Percentiles rank a stretch among this genome's conserved stretches.
phyloP scores from a whole-genome alignment of 805 yeast genomes.

The Scheffersomyces lignosus region DNA sequence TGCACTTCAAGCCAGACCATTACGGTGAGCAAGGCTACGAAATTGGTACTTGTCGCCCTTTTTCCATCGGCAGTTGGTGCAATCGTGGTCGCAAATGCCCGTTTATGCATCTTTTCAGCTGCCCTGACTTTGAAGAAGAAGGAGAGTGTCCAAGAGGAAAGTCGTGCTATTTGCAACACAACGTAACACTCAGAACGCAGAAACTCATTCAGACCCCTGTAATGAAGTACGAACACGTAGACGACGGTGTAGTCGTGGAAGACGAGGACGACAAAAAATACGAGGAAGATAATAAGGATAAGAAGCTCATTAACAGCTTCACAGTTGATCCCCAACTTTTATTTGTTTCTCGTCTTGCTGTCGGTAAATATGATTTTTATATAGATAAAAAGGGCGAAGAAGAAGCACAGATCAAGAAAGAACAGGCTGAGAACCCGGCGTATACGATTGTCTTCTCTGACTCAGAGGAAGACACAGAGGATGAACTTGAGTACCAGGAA shows the following conservation, averaged over 20 bases:
- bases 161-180: slow-evolving; percentile 56
- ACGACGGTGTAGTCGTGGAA: slow-evolving; percentile 20
- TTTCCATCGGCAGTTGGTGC: slow-evolving; percentile 71
- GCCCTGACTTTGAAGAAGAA: slow-evolving; percentile 71
- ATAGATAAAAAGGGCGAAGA: slow-evolving; percentile 14
- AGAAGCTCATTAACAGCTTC: slow-evolving; percentile 27
- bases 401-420: background rate
- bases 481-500: no score
- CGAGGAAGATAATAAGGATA: slow-evolving; percentile 6
- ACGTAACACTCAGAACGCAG: slow-evolving; percentile 26
- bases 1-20: slow-evolving; percentile 48
- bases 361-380: slow-evolving; percentile 24
- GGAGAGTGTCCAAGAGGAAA: slow-evolving; percentile 57
- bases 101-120: slow-evolving; percentile 56
- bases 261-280: slow-evolving; percentile 11
- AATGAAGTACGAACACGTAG: slow-evolving; percentile 14
- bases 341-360: slow-evolving; percentile 15
- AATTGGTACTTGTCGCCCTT: slow-evolving; percentile 60
- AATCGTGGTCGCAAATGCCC: slow-evolving; percentile 58
- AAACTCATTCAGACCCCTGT: slow-evolving; percentile 19
- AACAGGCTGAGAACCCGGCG: slow-evolving; percentile 8
- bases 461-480: slow-evolving; percentile 5
- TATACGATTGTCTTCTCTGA: slow-evolving; percentile 17
- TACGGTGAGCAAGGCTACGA: slow-evolving; percentile 39
- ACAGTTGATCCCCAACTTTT: slow-evolving; percentile 31